These are phyloP conservation scores for Aspergillus versicolor DNA, from an alignment of 2,329 filamentous ascomycete species.

Conservation along the genomic window DNA sequence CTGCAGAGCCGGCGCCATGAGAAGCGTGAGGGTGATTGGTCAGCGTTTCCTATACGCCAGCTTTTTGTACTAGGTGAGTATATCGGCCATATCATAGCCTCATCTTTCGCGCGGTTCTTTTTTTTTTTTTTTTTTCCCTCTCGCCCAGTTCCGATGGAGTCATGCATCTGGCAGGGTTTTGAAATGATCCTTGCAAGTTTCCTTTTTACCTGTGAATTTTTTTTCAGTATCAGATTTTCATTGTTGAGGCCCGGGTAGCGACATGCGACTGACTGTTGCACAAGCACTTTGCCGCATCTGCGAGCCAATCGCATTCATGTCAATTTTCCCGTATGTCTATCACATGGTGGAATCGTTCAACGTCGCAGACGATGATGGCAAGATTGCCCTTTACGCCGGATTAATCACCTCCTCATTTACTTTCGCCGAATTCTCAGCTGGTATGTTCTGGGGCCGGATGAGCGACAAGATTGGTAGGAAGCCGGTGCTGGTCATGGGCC, in stretches of 20 bases:
- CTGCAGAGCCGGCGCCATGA: slow-evolving; percentile 31
- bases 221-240: not conserved
- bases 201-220: not conserved
- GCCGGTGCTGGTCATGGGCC: slow-evolving; percentile 83
- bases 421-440: slow-evolving; percentile 89
- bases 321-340: slow-evolving; percentile 97
- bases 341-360: slow-evolving; percentile 94
- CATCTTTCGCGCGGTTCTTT: not conserved
- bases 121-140: too few relatives aligned
- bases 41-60: slow-evolving; percentile 58
- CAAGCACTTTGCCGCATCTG: slow-evolving; percentile 90
- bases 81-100: slow-evolving; percentile 21
- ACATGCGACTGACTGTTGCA: slow-evolving; percentile 22
- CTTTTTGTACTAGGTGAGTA: slow-evolving; percentile 50
- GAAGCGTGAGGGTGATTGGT: slow-evolving; percentile 32
- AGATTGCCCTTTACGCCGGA: slow-evolving; percentile 88
- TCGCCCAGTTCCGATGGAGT: slow-evolving; percentile 15
- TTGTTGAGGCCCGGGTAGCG: slow-evolving; percentile 5
- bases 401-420: slow-evolving; percentile 97
- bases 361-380: slow-evolving; percentile 72
- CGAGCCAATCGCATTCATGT: slow-evolving; percentile 99
- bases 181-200: not conserved
- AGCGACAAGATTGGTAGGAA: slow-evolving; percentile 93
- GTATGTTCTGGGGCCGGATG: slow-evolving; percentile 87
- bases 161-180: not conserved